These are phyloP conservation scores for Lecanicillium sp. DNA, from an alignment of 2,329 filamentous ascomycete species.

Conservation along the genomic window DNA sequence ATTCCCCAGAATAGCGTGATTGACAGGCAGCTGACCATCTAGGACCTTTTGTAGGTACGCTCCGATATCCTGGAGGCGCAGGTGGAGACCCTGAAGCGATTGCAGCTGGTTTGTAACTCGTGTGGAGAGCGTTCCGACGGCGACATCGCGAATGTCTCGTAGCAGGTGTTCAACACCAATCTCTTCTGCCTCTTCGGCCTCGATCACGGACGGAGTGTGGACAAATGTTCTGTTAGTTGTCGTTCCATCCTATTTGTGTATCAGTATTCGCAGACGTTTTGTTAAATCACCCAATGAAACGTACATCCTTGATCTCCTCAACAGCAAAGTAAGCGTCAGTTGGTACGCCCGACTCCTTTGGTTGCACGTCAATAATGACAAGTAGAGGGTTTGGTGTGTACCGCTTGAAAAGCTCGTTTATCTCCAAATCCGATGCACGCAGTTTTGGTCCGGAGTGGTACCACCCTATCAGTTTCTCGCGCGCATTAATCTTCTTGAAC, in stretches of 20 bases:
- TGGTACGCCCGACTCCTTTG: slow-evolving; percentile 93
- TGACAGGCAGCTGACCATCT: slow-evolving; percentile 85
- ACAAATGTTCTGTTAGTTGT: slow-evolving; percentile 97
- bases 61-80: slow-evolving; percentile 90
- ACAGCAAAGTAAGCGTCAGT: slow-evolving; percentile 99
- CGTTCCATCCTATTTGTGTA: slow-evolving; percentile 69
- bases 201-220: slow-evolving; percentile 95
- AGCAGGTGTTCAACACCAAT: slow-evolving; percentile 97
- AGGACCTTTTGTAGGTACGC: slow-evolving; percentile 94
- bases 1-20: slow-evolving; percentile 94
- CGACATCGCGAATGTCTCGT: slow-evolving; percentile 95
- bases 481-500: slow-evolving; percentile 99
- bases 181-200: slow-evolving; percentile 97
- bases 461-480: slow-evolving; percentile 99
- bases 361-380: slow-evolving; percentile 97
- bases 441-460: slow-evolving; percentile 98
- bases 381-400: slow-evolving; percentile 95
- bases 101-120: slow-evolving; percentile 96
- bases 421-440: slow-evolving; percentile 90
- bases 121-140: slow-evolving; percentile 91
- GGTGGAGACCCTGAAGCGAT: slow-evolving; percentile 90
- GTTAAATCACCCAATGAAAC: slow-evolving; percentile 21
- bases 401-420: slow-evolving; percentile 99
- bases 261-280: slow-evolving; percentile 2
- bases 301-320: slow-evolving; percentile 97